phyloP scores from a whole-genome alignment of 768 basidiomycete genomes.

The Phallus indusiatus region DNA sequence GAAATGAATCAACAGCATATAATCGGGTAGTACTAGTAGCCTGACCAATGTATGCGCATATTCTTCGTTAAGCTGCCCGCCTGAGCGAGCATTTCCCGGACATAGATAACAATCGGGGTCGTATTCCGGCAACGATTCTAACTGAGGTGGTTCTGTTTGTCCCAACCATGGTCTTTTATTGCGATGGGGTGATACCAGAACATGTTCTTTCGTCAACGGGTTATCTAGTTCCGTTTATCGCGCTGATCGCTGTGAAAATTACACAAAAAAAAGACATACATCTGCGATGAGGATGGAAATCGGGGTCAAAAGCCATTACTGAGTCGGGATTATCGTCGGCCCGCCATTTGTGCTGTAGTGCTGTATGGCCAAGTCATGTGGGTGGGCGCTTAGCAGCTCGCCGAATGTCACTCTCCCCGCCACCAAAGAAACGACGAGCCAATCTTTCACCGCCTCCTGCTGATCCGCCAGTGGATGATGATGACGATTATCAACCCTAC shows the following conservation, averaged over 20 bases:
- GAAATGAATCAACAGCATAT: background rate
- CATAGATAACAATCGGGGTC: slow-evolving; percentile 80
- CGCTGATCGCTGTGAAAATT: slow-evolving; percentile 6
- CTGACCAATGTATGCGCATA: slow-evolving; percentile 54
- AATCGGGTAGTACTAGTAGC: background rate
- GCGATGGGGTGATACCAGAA: slow-evolving; percentile 85
- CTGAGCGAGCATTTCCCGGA: slow-evolving; percentile 69
- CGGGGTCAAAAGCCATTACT: slow-evolving; percentile 39
- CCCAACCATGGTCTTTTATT: slow-evolving; percentile 89
- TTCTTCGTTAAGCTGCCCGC: slow-evolving; percentile 56
- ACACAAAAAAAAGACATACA: slow-evolving; percentile 31
- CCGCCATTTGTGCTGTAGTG: background rate
- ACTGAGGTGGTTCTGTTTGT: slow-evolving; percentile 61
- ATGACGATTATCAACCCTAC: slow-evolving; percentile 71
- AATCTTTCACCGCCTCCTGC: slow-evolving; percentile 48
- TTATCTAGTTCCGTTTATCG: slow-evolving; percentile 37
- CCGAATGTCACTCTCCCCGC: background rate
- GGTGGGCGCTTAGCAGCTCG: background rate
- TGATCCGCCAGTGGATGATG: slow-evolving; percentile 51
- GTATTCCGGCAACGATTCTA: slow-evolving; percentile 44
- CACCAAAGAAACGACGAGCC: slow-evolving; percentile 2
- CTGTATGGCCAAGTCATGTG: background rate
- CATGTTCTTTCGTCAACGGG: slow-evolving; percentile 64
- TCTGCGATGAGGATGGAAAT: slow-evolving; percentile 60
- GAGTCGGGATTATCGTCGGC: background rate